Percentiles rank a stretch among this genome's conserved stretches.
phyloP scores from a whole-genome alignment of 2,329 filamentous ascomycete genomes.

The Calonectria multiphialidica region DNA sequence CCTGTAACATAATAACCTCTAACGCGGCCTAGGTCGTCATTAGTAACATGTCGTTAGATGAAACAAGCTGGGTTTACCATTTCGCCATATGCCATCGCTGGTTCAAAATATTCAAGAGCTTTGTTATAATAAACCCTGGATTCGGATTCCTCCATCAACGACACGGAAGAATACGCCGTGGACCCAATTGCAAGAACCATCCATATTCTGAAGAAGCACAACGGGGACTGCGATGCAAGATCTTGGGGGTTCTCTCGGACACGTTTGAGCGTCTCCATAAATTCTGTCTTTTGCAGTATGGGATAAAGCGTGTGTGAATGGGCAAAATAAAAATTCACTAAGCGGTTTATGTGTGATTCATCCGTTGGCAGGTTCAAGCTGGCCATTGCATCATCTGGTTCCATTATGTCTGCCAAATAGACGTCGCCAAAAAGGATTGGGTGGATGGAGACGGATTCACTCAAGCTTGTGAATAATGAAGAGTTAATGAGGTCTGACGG shows the following conservation, averaged over 20 bases:
- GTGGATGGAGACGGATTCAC: slow-evolving; percentile 40
- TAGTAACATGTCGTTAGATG: not conserved
- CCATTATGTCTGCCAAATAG: slow-evolving; percentile 42
- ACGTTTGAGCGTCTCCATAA: slow-evolving; percentile 47
- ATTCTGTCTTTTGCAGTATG: slow-evolving; percentile 51
- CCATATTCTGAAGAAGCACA: slow-evolving; percentile 57
- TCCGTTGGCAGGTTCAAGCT: slow-evolving; percentile 33
- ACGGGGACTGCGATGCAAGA: slow-evolving; percentile 45
- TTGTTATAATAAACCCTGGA: slow-evolving; percentile 57
- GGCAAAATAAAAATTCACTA: slow-evolving; percentile 59
- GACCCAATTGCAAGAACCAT: slow-evolving; percentile 62
- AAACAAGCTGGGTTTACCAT: slow-evolving; percentile 45
- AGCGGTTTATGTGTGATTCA: slow-evolving; percentile 42
- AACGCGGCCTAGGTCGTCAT: slow-evolving; percentile 49
- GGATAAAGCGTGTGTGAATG: slow-evolving; percentile 61
- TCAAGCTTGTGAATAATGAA: slow-evolving; percentile 37
- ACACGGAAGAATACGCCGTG: slow-evolving; percentile 57
- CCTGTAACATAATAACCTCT: slow-evolving; percentile 58
- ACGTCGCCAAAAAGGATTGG: slow-evolving; percentile 48
- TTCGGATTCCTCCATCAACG: slow-evolving; percentile 56
- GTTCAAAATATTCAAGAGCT: slow-evolving; percentile 56
- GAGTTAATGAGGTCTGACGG: slow-evolving; percentile 41
- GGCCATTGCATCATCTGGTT: slow-evolving; percentile 33
- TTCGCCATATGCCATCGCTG: slow-evolving; percentile 51
- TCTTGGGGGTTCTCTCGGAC: slow-evolving; percentile 47